phyloP scores from a whole-genome alignment of 768 basidiomycete species.

The Amanita rubescens region DNA sequence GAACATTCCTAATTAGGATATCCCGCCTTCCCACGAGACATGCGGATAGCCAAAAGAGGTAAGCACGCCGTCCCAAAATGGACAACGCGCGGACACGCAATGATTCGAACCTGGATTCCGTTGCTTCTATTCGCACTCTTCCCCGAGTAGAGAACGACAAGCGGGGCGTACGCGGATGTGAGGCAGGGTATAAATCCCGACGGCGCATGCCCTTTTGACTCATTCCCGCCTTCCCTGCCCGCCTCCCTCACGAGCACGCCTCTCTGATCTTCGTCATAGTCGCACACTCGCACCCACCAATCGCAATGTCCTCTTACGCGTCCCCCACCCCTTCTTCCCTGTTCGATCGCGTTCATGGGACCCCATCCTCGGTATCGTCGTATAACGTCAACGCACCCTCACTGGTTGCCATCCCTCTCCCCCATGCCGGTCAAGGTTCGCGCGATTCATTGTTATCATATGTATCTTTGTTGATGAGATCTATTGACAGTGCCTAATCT shows the following conservation, averaged over 20 bases:
- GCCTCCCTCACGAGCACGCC: neutral
- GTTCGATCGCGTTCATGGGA: slow-evolving; percentile 3
- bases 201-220: slow-evolving; percentile 1
- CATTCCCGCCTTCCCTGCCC: neutral
- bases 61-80: neutral
- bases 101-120: slow-evolving; percentile 6
- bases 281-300: no score
- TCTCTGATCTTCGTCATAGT: no score
- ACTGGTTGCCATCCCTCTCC: slow-evolving; percentile 2
- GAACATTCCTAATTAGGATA: neutral
- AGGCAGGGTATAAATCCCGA: slow-evolving; percentile 2
- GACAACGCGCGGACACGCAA: neutral
- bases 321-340: slow-evolving; percentile 3
- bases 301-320: neutral
- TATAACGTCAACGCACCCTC: neutral
- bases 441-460: neutral
- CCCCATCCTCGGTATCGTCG: slow-evolving; percentile 2
- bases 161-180: neutral
- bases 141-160: neutral
- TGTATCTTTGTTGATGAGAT: no score
- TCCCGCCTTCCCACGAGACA: no score
- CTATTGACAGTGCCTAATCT: neutral
- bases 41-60: no score
- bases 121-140: neutral
- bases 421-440: slow-evolving; percentile 3